Percentiles rank a stretch among this genome's conserved stretches.
These are phyloP conservation scores for Pholiota molesta DNA, from an alignment of 768 basidiomycete species.

Conservation along the genomic window DNA sequence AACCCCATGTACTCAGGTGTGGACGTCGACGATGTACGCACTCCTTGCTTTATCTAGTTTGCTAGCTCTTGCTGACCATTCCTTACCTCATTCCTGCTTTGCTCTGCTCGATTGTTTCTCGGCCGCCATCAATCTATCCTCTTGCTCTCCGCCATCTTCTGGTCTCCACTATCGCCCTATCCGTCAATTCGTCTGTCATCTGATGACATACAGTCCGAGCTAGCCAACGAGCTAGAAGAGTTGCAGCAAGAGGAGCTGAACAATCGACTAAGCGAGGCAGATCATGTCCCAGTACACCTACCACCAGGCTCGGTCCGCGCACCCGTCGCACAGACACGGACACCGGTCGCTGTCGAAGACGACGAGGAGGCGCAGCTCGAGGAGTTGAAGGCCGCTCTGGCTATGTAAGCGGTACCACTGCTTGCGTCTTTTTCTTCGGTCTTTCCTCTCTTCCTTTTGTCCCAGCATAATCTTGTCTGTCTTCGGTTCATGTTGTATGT, in stretches of 20 bases:
- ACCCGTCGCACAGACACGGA: constrained; percentile 32
- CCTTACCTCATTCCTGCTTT: neutral
- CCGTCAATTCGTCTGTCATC: constrained; percentile 5
- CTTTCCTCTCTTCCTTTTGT: constrained; percentile 10
- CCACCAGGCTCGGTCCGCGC: constrained; percentile 59
- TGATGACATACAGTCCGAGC: constrained; percentile 58
- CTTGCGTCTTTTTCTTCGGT: constrained; percentile 20
- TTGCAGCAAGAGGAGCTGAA: constrained; percentile 90
- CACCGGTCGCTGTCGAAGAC: constrained; percentile 62
- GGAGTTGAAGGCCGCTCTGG: constrained; percentile 85
- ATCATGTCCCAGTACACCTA: constrained; percentile 85
- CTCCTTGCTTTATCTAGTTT: neutral
- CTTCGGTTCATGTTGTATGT: neutral
- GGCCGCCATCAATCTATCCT: neutral
- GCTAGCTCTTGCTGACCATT: constrained; percentile 10
- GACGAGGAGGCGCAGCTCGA: constrained; percentile 91
- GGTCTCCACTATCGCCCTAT: neutral
- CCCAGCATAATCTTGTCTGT: neutral
- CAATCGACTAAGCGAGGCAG: constrained; percentile 81
- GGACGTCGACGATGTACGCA: constrained; percentile 72
- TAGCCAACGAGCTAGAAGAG: constrained; percentile 80
- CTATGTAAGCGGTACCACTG: constrained; percentile 59
- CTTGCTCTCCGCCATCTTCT: neutral
- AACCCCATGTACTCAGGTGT: constrained; percentile 61
- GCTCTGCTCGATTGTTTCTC: too few relatives aligned